Percentiles rank a stretch among this genome's conserved stretches.
phyloP scores from a whole-genome alignment of 2,329 filamentous ascomycete species.

The Colletotrichum higginsianum region DNA sequence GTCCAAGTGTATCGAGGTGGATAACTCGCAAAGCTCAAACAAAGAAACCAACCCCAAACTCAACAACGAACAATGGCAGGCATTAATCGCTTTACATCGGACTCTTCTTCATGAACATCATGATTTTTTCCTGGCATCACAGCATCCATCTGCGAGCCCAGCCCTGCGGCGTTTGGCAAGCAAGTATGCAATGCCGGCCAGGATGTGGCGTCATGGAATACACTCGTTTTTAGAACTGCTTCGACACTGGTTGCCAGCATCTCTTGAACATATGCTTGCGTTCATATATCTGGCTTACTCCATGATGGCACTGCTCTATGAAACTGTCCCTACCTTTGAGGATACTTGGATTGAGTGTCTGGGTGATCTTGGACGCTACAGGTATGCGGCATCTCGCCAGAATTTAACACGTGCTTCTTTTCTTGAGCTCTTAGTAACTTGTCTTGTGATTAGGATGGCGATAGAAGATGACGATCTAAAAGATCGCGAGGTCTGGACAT shows the following conservation, averaged over 20 bases:
- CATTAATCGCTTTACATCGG: constrained; percentile 84
- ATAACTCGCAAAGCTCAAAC: constrained; percentile 71
- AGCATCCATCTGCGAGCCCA: constrained; percentile 84
- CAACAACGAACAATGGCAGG: constrained; percentile 84
- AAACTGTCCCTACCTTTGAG: constrained; percentile 86
- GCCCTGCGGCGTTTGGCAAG: constrained; percentile 78
- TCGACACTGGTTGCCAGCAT: constrained; percentile 80
- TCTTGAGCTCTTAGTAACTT: too few species aligned
- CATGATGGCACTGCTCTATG: constrained; percentile 89
- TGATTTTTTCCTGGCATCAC: constrained; percentile 88
- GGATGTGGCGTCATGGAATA: constrained; percentile 96
- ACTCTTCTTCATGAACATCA: constrained; percentile 87
- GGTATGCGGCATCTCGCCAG: constrained; percentile 43
- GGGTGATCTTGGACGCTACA: constrained; percentile 86
- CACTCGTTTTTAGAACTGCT: constrained; percentile 87
- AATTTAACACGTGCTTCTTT: neutral
- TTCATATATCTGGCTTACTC: constrained; percentile 93
- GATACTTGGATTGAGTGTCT: constrained; percentile 96
- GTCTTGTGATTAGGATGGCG: constrained; percentile 72
- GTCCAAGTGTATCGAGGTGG: constrained; percentile 87
- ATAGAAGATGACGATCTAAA: constrained; percentile 86
- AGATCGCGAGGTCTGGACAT: constrained; percentile 86
- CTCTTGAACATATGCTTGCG: constrained; percentile 88
- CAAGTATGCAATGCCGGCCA: constrained; percentile 91
- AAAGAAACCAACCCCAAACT: constrained; percentile 58